Base-by-base conservation (phyloP, 495 filamentous ascomycete genomes). In the Talaromyces wortmannii region DNA sequence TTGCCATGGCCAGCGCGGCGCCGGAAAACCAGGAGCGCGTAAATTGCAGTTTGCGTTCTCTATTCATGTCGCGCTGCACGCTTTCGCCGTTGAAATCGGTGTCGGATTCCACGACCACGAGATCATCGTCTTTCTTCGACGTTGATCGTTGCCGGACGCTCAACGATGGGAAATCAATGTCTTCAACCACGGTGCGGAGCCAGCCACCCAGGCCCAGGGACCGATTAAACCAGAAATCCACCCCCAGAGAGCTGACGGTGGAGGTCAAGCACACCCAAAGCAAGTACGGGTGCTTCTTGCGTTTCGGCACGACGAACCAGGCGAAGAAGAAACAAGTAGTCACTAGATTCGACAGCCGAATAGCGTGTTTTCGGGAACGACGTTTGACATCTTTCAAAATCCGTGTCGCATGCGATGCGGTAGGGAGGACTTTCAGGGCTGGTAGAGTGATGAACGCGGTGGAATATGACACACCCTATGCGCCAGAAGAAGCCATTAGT, bases 381-480 rank as follows among this genome's bases (percentile, higher is more conserved):
- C 77, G 69, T 54, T 83, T 78, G 57, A 90, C 78, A 58, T 83
- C 77, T 56, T 72, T 65, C 62, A 92, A 82, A 61, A 87, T 79
- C 60, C 78, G 78, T 45, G 83, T 74, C 50, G 88, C 89, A 42
- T 77, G 73, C 31, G 74, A 64, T 16, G 91, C 84, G 54, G 85
- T 86, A 13, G 89, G 87, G 46, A 96, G 86, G 61, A 81, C 79
- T 59, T 88, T 78, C 42, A 96, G 81, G 6, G 90, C 76, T 43
- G 91, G 90, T 57, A 94, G 74, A 31, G 87, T 86, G 40, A 90
- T 72, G 32, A 82, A 78, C 15, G 85, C 80, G 57, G 88, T 80
- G 50, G 90, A 84, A 73, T 91, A 92, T 45, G 91, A 92, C 40
- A 91, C 73, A 67, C 91, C 91, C 91, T 96, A 60, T 23, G 23